Conservation (phyloP, 2,329 filamentous ascomycete species). For the Claviceps pusilla region DNA sequence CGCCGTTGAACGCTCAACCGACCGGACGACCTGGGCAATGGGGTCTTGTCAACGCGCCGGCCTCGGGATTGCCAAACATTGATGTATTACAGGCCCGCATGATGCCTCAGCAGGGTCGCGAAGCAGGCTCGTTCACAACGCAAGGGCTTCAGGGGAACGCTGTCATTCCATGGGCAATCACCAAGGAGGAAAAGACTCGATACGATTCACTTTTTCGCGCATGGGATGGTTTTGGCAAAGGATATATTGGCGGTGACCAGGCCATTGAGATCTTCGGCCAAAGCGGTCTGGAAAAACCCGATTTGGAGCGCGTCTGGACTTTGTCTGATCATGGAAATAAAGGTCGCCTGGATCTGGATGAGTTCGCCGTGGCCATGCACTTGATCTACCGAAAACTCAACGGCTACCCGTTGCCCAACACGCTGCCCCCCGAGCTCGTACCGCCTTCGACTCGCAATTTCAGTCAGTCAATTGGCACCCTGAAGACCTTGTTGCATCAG, state of each 20-base stretch:
- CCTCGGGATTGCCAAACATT: slow-evolving; percentile 81
- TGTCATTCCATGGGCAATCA: slow-evolving; percentile 94
- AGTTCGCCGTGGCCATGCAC: slow-evolving; percentile 98
- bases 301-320: slow-evolving; percentile 89
- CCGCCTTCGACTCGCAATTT: slow-evolving; percentile 90
- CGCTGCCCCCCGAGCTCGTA: slow-evolving; percentile 78
- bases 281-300: slow-evolving; percentile 79
- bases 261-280: slow-evolving; percentile 96
- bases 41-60: slow-evolving; percentile 92
- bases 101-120: slow-evolving; percentile 92
- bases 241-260: slow-evolving; percentile 79
- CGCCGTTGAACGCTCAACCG: slow-evolving; percentile 74
- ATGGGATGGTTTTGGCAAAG: slow-evolving; percentile 90
- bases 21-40: slow-evolving; percentile 89
- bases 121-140: slow-evolving; percentile 68
- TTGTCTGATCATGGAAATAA: slow-evolving; percentile 87
- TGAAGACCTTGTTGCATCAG: slow-evolving; percentile 77
- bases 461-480: slow-evolving; percentile 78
- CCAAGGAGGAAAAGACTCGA: slow-evolving; percentile 93
- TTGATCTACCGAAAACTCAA: slow-evolving; percentile 95
- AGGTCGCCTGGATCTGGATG: slow-evolving; percentile 84
- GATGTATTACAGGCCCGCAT: slow-evolving; percentile 83
- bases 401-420: slow-evolving; percentile 79
- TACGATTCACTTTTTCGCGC: slow-evolving; percentile 91
- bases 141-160: slow-evolving; percentile 83